phyloP scores from a whole-genome alignment of 495 filamentous ascomycete genomes.

The Wilcoxina mikolae region DNA sequence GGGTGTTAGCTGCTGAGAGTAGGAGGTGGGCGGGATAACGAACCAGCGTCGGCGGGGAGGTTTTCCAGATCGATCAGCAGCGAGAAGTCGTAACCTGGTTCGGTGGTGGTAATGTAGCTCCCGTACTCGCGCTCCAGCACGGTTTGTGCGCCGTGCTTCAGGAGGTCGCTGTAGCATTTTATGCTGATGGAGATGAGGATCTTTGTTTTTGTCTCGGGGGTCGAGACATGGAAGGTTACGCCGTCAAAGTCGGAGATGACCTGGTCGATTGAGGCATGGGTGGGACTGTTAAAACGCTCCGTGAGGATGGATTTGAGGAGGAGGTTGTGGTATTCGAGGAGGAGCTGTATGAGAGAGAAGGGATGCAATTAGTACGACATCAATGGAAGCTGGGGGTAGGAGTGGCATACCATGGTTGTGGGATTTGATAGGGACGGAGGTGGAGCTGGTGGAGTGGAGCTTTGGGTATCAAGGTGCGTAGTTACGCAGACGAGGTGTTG shows the following conservation, averaged over 20 bases:
- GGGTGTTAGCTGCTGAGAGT: slow-evolving; percentile 9
- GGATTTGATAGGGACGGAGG: too few species aligned
- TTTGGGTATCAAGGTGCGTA: too few species aligned
- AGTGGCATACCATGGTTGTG: too few species aligned
- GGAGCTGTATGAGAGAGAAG: too few species aligned
- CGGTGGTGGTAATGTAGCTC: slow-evolving; percentile 70
- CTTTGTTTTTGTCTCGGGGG: slow-evolving; percentile 78
- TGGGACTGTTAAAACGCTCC: slow-evolving; percentile 82
- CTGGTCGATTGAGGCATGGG: slow-evolving; percentile 83
- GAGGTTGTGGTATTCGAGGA: slow-evolving; percentile 98
- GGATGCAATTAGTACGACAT: too few species aligned
- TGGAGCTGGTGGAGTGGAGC: too few species aligned
- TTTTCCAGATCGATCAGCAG: slow-evolving; percentile 75
- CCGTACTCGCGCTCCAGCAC: slow-evolving; percentile 92
- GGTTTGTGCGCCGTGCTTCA: slow-evolving; percentile 79
- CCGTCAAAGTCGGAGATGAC: slow-evolving; percentile 96
- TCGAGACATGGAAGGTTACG: slow-evolving; percentile 94
- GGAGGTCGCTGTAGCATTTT: slow-evolving; percentile 82
- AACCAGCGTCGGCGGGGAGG: slow-evolving; percentile 61
- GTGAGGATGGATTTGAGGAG: slow-evolving; percentile 89
- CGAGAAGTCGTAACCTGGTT: slow-evolving; percentile 89
- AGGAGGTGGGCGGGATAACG: slow-evolving; percentile 5
- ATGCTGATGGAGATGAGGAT: slow-evolving; percentile 87
- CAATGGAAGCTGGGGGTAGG: too few species aligned
- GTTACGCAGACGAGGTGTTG: too few species aligned